phyloP scores from a whole-genome alignment of 257 asterid species.

The Echium plantagineum region DNA sequence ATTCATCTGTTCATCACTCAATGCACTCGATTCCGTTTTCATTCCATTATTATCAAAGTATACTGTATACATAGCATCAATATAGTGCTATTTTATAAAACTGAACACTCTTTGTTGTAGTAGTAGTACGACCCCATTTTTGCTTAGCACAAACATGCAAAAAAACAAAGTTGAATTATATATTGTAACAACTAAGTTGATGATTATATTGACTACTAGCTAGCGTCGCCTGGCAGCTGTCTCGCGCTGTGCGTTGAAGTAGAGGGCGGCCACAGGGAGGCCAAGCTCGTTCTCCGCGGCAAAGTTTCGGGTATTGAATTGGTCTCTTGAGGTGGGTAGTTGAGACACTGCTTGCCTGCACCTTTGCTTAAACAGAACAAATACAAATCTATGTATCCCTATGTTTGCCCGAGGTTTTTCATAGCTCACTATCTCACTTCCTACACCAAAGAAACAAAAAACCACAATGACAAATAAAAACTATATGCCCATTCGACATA shows the following conservation, averaged over 20 bases:
- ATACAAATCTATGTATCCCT: constrained; percentile 82
- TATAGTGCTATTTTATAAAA: neutral
- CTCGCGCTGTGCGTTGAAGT: constrained; percentile 86
- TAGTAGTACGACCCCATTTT: neutral
- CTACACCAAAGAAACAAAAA: constrained; percentile 16
- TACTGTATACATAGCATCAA: neutral
- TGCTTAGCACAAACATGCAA: neutral
- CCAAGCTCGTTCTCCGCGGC: constrained; percentile 64
- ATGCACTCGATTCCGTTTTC: too few species aligned
- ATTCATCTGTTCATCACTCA: too few species aligned
- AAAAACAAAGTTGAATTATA: neutral
- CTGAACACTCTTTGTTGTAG: neutral
- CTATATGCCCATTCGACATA: too few species aligned
- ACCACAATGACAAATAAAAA: too few species aligned
- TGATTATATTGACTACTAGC: too few species aligned
- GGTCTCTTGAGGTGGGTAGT: constrained; percentile 43
- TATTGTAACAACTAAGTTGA: too few species aligned
- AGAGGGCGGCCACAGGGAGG: constrained; percentile 80
- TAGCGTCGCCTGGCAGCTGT: constrained; percentile 84
- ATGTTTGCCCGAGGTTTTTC: constrained; percentile 66
- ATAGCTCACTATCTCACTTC: constrained; percentile 50
- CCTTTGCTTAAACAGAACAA: constrained; percentile 54
- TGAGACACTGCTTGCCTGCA: constrained; percentile 43
- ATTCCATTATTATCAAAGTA: too few species aligned
- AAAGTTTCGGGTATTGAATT: constrained; percentile 51